Percentiles rank a stretch among this genome's conserved stretches.
These are phyloP conservation scores for Alternaria brassicae DNA, from an alignment of 2,329 filamentous ascomycete species.

Conservation along the genomic window DNA sequence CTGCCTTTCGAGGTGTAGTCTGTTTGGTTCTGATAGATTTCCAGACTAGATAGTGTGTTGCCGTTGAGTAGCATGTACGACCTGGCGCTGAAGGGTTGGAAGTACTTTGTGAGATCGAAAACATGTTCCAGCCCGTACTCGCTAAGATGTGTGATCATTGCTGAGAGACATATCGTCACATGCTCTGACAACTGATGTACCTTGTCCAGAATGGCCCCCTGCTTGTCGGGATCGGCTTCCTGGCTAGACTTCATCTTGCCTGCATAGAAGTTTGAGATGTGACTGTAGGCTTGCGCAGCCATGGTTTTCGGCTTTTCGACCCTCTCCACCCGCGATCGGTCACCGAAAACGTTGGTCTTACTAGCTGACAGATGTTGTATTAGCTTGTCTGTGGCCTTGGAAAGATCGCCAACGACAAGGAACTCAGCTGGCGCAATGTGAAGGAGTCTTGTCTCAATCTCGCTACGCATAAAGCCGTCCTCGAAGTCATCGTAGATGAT, in stretches of 20 bases:
- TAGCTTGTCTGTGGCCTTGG: constrained; percentile 90
- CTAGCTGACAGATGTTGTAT: constrained; percentile 88
- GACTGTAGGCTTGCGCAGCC: constrained; percentile 82
- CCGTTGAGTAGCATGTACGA: constrained; percentile 97
- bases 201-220: constrained; percentile 75
- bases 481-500: constrained; percentile 96
- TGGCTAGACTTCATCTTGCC: constrained; percentile 71
- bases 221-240: constrained; percentile 43
- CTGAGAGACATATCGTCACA: constrained; percentile 89
- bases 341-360: constrained; percentile 88
- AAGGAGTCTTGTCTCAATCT: constrained; percentile 92
- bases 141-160: constrained; percentile 92
- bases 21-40: constrained; percentile 94
- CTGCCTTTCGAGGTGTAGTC: constrained; percentile 86
- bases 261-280: constrained; percentile 92
- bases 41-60: constrained; percentile 90
- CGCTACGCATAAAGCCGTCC: constrained; percentile 95
- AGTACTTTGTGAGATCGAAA: constrained; percentile 95
- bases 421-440: constrained; percentile 97
- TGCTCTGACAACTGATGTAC: constrained; percentile 84
- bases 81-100: constrained; percentile 90
- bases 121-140: constrained; percentile 96
- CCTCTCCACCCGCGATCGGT: constrained; percentile 84
- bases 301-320: constrained; percentile 79
- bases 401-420: constrained; percentile 87